Evolutionary conservation across 768 basidiomycete genomes (phyloP).

Genomic region (Lentinula lateritia): DNA sequence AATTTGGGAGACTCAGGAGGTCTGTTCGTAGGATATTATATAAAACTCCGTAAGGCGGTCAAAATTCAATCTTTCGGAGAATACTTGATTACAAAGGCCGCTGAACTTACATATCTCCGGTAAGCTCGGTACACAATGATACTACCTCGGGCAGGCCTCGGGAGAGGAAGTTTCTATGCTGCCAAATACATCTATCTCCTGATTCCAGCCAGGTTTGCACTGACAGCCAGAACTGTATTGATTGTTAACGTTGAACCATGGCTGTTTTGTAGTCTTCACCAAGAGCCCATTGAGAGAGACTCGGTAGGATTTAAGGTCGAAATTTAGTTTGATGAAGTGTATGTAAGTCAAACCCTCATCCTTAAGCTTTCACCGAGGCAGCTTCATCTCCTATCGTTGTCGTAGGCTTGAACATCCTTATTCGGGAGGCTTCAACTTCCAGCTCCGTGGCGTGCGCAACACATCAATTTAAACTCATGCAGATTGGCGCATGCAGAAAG

Average conservation of each 20-base stretch:
- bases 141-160: too few species aligned
- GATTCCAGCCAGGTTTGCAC: background rate
- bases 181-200: background rate
- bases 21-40: background rate
- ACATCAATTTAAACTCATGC: background rate
- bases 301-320: slow-evolving; percentile 3
- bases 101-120: background rate
- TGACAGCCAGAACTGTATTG: background rate
- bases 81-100: background rate
- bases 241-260: too few species aligned
- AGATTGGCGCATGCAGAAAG: background rate
- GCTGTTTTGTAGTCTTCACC: too few species aligned
- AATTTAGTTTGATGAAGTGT: background rate
- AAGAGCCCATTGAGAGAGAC: background rate
- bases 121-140: background rate
- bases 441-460: background rate
- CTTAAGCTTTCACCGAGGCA: background rate
- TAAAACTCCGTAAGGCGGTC: too few species aligned
- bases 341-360: slow-evolving; percentile 1
- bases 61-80: background rate
- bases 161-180: too few species aligned
- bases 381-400: background rate
- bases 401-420: background rate
- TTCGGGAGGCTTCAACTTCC: background rate
- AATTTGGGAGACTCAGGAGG: slow-evolving; percentile 34